A percentile compares a stretch with the other conserved stretches of the same genome.
These are phyloP conservation scores for Vickermania spadyakhi DNA, from an alignment of 208 protist genomes.

Conservation along the genomic window DNA sequence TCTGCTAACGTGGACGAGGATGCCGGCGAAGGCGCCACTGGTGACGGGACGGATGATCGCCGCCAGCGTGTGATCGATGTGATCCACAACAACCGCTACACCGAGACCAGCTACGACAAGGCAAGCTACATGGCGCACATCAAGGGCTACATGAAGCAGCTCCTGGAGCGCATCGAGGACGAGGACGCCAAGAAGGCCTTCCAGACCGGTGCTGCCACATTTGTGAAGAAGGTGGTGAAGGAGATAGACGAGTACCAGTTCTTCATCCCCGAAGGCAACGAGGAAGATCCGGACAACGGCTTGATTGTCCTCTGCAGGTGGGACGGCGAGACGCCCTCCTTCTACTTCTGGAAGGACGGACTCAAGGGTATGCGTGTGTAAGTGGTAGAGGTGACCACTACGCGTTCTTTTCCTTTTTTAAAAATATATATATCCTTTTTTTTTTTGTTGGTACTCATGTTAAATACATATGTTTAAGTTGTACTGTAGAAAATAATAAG, in stretches of 20 bases:
- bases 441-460: background rate
- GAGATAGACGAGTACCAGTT: constrained; percentile 91
- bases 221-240: constrained; percentile 89
- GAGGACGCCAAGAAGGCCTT: constrained; percentile 84
- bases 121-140: constrained; percentile 89
- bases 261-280: constrained; percentile 86
- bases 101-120: constrained; percentile 91
- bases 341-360: constrained; percentile 90
- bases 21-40: constrained; percentile 71
- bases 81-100: constrained; percentile 88
- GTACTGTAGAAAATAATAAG: background rate
- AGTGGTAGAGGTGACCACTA: background rate
- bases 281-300: constrained; percentile 86
- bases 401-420: constrained; percentile 2
- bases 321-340: constrained; percentile 76
- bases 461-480: background rate
- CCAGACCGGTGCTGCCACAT: constrained; percentile 74
- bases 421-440: background rate
- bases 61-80: constrained; percentile 82
- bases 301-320: constrained; percentile 88
- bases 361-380: constrained; percentile 81
- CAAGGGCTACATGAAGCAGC: constrained; percentile 86
- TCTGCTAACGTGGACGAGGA: constrained; percentile 88
- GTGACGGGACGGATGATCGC: constrained; percentile 57
- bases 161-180: constrained; percentile 77